These are phyloP conservation scores for Aurantiochytrium sp. DNA, from an alignment of 108 stramenopile genomes.

Conservation along the genomic window DNA sequence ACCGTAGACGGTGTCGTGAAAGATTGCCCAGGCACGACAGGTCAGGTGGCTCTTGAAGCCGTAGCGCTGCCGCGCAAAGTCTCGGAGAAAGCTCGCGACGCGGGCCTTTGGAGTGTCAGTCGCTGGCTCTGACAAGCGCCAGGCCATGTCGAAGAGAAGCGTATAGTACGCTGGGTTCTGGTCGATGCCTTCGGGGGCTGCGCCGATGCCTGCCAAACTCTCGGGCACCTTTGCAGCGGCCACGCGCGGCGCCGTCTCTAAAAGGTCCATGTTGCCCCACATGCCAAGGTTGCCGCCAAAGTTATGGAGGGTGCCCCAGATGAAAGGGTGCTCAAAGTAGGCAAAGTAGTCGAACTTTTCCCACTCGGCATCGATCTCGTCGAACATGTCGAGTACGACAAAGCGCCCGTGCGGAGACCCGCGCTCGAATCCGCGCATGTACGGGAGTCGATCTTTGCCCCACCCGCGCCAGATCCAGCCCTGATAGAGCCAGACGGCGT, in stretches of 20 bases:
- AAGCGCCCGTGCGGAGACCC: constrained; percentile 46
- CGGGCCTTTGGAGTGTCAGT: neutral
- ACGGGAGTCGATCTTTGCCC: constrained; percentile 37
- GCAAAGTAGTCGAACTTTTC: constrained; percentile 44
- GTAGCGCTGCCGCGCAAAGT: neutral
- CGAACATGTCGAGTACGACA: constrained; percentile 53
- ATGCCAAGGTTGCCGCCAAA: constrained; percentile 56
- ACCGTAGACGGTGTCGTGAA: neutral
- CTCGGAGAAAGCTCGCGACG: neutral
- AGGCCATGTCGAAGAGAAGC: constrained; percentile 48
- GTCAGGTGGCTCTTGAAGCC: neutral
- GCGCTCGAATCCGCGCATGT: constrained; percentile 49
- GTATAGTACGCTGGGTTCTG: constrained; percentile 57
- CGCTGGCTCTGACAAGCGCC: neutral
- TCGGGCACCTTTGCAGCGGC: neutral
- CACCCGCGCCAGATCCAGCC: constrained; percentile 55
- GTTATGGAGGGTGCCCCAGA: constrained; percentile 55
- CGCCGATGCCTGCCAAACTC: constrained; percentile 47
- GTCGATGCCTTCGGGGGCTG: constrained; percentile 59
- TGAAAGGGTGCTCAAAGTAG: constrained; percentile 47
- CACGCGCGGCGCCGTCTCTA: neutral
- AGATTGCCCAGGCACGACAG: neutral
- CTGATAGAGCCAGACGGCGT: constrained; percentile 55
- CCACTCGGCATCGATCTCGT: constrained; percentile 41
- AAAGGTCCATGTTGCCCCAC: neutral